These are phyloP conservation scores for Debaryomyces hansenii DNA, from an alignment of 805 yeast species.

Conservation along the genomic window DNA sequence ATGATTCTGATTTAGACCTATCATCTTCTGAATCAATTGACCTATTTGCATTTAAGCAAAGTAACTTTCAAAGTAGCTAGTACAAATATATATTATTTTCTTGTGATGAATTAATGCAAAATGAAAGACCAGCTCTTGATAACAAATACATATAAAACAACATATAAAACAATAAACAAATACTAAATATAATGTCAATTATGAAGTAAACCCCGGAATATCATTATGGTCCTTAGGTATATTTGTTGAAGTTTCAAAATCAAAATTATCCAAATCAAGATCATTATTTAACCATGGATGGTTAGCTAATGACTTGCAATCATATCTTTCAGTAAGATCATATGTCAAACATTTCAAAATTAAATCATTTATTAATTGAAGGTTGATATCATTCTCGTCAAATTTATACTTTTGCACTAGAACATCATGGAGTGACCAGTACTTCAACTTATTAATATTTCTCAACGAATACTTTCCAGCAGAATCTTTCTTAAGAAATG, in stretches of 20 bases:
- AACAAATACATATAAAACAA: neutral
- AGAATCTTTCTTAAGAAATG: constrained; percentile 38
- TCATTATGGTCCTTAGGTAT: constrained; percentile 25
- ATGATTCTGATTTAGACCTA: constrained; percentile 24
- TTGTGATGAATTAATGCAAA: constrained; percentile 1
- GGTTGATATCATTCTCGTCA: constrained; percentile 28
- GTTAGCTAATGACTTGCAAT: constrained; percentile 52
- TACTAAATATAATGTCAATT: neutral
- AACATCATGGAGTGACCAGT: constrained; percentile 52
- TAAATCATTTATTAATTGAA: constrained; percentile 45
- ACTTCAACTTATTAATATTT: constrained; percentile 48
- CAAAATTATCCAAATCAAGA: constrained; percentile 5
- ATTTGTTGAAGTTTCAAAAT: constrained; percentile 14
- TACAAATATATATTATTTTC: neutral
- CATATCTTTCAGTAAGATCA: constrained; percentile 51
- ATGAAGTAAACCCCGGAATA: constrained; percentile 32
- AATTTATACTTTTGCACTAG: constrained; percentile 51
- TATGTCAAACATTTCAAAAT: constrained; percentile 50
- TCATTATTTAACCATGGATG: constrained; percentile 50
- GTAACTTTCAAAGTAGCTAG: constrained; percentile 8
- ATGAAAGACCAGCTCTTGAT: neutral
- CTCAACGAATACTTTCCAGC: constrained; percentile 32
- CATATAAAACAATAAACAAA: neutral
- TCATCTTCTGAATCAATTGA: constrained; percentile 17
- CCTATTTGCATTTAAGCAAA: constrained; percentile 5